Evolutionary conservation across 2,329 filamentous ascomycete species (phyloP), one percentile per base, ranked within the genome.

Genomic region (Davidsoniella eucalypti): DNA sequence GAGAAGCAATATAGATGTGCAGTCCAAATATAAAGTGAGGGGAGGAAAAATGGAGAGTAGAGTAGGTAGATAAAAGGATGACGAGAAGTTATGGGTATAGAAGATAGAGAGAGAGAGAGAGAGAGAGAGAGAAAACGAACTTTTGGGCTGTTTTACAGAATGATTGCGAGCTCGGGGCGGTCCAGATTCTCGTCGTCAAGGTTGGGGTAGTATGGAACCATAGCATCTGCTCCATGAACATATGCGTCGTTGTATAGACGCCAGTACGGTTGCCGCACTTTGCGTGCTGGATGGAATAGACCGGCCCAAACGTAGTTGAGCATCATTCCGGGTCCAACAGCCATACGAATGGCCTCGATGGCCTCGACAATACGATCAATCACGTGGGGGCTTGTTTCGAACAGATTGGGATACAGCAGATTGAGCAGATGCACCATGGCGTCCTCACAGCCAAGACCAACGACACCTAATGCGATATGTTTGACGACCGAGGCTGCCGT

Each of bases 231-330:
- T 29, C 76, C 80, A 61, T 94, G 86, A 44, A 96, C 90, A 62
- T 98, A 98, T 3, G 88, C 87, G 64, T 95, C 87, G 60, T 98
- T 98, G 69, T 95, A 95, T 41, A 98, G 69, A 52, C 92, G 75
- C 90, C 92, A 98, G 68, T 96, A 98, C 17, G 93, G 92, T 55
- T 79, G 82, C 54, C 92, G 77, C 49, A 98, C 92, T 68, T 96
- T 96, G 55, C 92, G 77, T 2, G 92, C 92, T 0, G 92, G 90
- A 63, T 98, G 93, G 73, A 98, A 98, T 16, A 98, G 71, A 16
- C 92, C 92, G 0, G 92, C 90, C 88, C 88, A 96, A 54, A 96
- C 82, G 64, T 98, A 98, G 68, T 98, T 98, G 75, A 98, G 83
- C 36, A 95, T 86, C 18, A 93, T 70, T 2, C 92, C 92, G 0